Conservation (phyloP, 78 protist species). For the Dictyostelium capitatum region DNA sequence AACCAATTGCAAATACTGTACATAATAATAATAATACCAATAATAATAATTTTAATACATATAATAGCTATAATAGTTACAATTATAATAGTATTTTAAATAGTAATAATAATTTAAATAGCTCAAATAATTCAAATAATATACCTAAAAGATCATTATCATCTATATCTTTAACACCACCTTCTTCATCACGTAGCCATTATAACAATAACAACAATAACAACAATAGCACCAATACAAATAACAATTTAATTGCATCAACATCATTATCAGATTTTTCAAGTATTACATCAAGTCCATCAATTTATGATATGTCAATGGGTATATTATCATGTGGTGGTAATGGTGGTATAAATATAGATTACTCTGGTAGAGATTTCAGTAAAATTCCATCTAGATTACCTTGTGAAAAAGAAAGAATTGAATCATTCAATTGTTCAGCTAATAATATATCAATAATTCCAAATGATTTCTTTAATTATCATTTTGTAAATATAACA, state of each 20-base stretch:
- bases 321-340: constrained; percentile 44
- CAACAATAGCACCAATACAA: not conserved
- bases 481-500: not conserved
- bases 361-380: constrained; percentile 49
- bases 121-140: not conserved
- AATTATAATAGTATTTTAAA: not conserved
- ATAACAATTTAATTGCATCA: constrained; percentile 26
- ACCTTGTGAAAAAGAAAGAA: constrained; percentile 61
- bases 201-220: not conserved
- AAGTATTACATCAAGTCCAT: constrained; percentile 5
- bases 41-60: not conserved
- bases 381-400: constrained; percentile 41
- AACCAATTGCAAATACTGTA: not conserved
- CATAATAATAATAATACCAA: constrained; percentile 9
- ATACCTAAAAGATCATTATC: not conserved
- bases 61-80: constrained; percentile 5
- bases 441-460: constrained; percentile 14
- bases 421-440: constrained; percentile 41
- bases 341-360: constrained; percentile 53
- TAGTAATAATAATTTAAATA: not conserved
- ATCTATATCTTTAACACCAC: constrained; percentile 18
- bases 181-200: not conserved
- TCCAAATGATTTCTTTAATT: constrained; percentile 51
- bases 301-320: constrained; percentile 35
- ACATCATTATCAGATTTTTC: constrained; percentile 70